Base-by-base conservation (phyloP, 495 filamentous ascomycete genomes). In the Neurospora sp. region DNA sequence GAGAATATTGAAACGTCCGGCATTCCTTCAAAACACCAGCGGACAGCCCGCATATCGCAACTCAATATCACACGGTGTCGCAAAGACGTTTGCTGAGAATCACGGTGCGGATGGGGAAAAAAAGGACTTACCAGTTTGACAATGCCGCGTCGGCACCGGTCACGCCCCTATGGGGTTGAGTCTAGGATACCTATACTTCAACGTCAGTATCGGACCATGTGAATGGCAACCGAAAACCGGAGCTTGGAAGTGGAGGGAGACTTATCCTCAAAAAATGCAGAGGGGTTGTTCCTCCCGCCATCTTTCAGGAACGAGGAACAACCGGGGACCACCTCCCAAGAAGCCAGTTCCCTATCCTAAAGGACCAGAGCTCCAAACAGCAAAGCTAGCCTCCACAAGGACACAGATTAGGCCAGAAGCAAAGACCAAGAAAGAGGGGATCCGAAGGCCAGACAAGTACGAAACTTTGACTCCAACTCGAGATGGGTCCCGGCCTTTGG, bases 381-480 rank as follows among this genome's bases (percentile, higher is more conserved):
- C 81, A 80, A 80, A 76, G 70, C 71, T 18, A 65, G 27, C 69
- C 70, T 75, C 41, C 72, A 53, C 72, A 68, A 71, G 74, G 72
- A 78, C 5, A 70, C 71, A 75, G 53, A 71, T 53, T 44, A 75
- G 70, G 73, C 35, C 40, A 68, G 16, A 74, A 73, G 65, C 22
- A 59, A 70, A 71, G 41, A 68, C 68, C 73, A 73, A 77, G 76
- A 73, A 75, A 73, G 59, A 53, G 53, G 22, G 53, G 70, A 44
- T 69, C 77, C 78, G 71, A 71, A 68, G 71, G 65, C 79, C 87
- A 84, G 93, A 96, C 92, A 96, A 94, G 94, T 87, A 81, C 94
- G 83, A 92, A 89, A 83, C 94, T 94, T 94, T 97, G 94, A 97
- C 89, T 85, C 93, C 92, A 93, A 94, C 92, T 89, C 92, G 77